A percentile compares a stretch with the other conserved stretches of the same genome.
phyloP scores from a whole-genome alignment of 2,329 filamentous ascomycete species.

The Botrytis porri region DNA sequence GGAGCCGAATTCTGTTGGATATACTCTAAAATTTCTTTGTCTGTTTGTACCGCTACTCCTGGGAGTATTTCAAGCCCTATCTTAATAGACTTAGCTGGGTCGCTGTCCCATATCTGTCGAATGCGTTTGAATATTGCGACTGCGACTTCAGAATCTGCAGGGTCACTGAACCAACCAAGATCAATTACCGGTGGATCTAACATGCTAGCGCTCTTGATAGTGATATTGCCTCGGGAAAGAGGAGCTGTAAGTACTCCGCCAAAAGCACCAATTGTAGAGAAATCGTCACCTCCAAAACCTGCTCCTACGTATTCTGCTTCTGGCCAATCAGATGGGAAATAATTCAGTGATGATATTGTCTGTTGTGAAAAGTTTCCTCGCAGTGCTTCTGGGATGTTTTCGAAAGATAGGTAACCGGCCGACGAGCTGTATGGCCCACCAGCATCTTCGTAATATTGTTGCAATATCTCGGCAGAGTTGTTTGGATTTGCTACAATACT shows the following conservation, averaged over 20 bases:
- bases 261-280: not conserved
- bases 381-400: constrained; percentile 22
- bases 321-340: constrained; percentile 21
- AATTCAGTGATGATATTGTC: constrained; percentile 9
- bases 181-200: constrained; percentile 41
- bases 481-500: not conserved
- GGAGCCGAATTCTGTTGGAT: not conserved
- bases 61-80: constrained; percentile 5
- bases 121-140: constrained; percentile 44
- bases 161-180: constrained; percentile 45
- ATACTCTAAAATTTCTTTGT: constrained; percentile 8
- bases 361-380: not conserved
- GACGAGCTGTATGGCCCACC: constrained; percentile 9
- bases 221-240: constrained; percentile 37
- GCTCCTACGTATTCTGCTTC: constrained; percentile 23
- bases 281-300: constrained; percentile 7
- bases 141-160: constrained; percentile 44
- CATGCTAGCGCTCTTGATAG: constrained; percentile 38
- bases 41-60: not conserved
- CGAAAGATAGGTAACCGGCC: constrained; percentile 15
- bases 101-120: constrained; percentile 34
- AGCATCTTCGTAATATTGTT: constrained; percentile 10
- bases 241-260: constrained; percentile 39
- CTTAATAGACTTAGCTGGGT: not conserved
- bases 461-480: not conserved